Percentiles rank a stretch among this genome's conserved stretches.
phyloP scores from a whole-genome alignment of 148 eudicot species.

The Tetragonia tetragonoides region DNA sequence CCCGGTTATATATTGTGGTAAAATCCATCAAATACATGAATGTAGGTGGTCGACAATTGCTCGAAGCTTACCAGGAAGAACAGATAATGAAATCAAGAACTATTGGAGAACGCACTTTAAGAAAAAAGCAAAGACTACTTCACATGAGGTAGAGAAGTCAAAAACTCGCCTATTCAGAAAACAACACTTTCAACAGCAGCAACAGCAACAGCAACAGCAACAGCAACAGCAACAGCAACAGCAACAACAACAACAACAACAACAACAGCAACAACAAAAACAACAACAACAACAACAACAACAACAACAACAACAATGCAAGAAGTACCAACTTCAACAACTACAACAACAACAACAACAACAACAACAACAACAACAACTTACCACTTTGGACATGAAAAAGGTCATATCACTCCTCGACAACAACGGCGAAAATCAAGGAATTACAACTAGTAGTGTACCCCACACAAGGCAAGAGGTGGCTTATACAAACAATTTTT shows the following conservation, averaged over 20 bases:
- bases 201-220: slow-evolving; percentile 21
- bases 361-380: slow-evolving; percentile 25
- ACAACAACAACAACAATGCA: slow-evolving; percentile 22
- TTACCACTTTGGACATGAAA: slow-evolving; percentile 44
- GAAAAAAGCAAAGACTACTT: slow-evolving; percentile 40
- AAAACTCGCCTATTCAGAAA: slow-evolving; percentile 37
- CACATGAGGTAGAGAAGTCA: slow-evolving; percentile 32
- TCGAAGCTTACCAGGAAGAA: slow-evolving; percentile 73
- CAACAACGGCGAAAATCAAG: slow-evolving; percentile 24
- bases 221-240: slow-evolving; percentile 27
- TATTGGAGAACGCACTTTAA: slow-evolving; percentile 90
- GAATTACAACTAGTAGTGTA: slow-evolving; percentile 7
- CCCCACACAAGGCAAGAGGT: slow-evolving; percentile 34
- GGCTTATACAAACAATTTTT: background rate
- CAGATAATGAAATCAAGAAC: slow-evolving; percentile 79
- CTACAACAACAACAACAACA: slow-evolving; percentile 14
- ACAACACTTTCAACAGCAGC: slow-evolving; percentile 50
- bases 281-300: slow-evolving; percentile 25
- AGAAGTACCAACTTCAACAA: background rate
- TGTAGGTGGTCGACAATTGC: slow-evolving; percentile 84
- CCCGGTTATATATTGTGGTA: background rate
- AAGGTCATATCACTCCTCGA: slow-evolving; percentile 45
- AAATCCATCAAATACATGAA: background rate
- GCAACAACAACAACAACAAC: slow-evolving; percentile 20
- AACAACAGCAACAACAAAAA: slow-evolving; percentile 11